A percentile compares a stretch with the other conserved stretches of the same genome.
Evolutionary conservation across 495 filamentous ascomycete species (phyloP).

Genomic region (Parathielavia hyrcaniae): DNA sequence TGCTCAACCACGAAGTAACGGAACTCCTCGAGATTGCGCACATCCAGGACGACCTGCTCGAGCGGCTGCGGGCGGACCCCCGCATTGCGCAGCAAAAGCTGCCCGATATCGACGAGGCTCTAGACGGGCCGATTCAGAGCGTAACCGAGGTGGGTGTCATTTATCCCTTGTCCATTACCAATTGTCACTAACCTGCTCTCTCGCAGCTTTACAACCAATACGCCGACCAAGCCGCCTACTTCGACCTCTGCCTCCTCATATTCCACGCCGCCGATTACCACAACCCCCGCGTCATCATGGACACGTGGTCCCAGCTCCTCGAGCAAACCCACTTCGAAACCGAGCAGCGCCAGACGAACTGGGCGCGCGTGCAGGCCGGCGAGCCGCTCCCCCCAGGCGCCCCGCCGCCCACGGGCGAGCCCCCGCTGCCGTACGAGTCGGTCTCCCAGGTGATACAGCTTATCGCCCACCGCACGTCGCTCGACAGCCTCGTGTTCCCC

Average conservation of each 20-base stretch:
- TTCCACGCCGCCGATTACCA: slow-evolving; percentile 84
- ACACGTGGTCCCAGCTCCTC: slow-evolving; percentile 80
- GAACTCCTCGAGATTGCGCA: slow-evolving; percentile 89
- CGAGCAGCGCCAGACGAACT: slow-evolving; percentile 41
- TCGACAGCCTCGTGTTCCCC: slow-evolving; percentile 69
- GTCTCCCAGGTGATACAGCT: slow-evolving; percentile 66
- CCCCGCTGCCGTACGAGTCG: slow-evolving; percentile 66
- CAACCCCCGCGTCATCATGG: slow-evolving; percentile 68
- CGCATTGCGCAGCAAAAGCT: slow-evolving; percentile 58
- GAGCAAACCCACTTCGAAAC: slow-evolving; percentile 62
- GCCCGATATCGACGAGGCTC: slow-evolving; percentile 51
- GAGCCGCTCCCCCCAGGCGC: slow-evolving; percentile 12
- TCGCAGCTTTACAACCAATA: slow-evolving; percentile 81
- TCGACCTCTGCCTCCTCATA: slow-evolving; percentile 86
- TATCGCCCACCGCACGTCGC: slow-evolving; percentile 70
- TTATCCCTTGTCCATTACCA: slow-evolving; percentile 1
- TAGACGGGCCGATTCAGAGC: slow-evolving; percentile 68
- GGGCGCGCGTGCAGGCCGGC: slow-evolving; percentile 22
- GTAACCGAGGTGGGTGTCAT: slow-evolving; percentile 61
- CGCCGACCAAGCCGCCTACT: slow-evolving; percentile 80
- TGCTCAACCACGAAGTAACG: slow-evolving; percentile 71
- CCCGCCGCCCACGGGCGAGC: slow-evolving; percentile 22
- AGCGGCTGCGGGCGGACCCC: slow-evolving; percentile 65
- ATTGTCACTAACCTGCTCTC: slow-evolving; percentile 23
- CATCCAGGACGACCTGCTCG: slow-evolving; percentile 87